Percentiles rank a stretch among this genome's conserved stretches.
phyloP scores from a whole-genome alignment of 2,329 filamentous ascomycete genomes.

The Cercospora sesami region DNA sequence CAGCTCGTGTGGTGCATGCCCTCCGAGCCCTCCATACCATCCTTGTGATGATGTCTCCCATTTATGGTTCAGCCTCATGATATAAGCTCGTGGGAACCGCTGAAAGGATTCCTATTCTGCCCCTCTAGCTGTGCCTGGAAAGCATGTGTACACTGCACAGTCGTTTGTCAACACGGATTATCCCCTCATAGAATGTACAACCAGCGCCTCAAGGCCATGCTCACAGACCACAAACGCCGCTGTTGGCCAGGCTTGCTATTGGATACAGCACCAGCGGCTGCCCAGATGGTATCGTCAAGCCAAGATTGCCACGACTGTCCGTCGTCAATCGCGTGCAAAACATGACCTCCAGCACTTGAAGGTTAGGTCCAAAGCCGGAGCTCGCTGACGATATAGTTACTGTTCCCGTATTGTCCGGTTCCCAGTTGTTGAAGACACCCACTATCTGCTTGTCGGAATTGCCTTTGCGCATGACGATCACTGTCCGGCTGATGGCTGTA shows the following conservation, averaged over 20 bases:
- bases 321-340: slow-evolving; percentile 48
- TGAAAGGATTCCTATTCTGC: not conserved
- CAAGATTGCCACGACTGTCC: slow-evolving; percentile 47
- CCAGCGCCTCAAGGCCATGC: not conserved
- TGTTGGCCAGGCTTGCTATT: slow-evolving; percentile 16
- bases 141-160: not conserved
- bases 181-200: not conserved
- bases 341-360: slow-evolving; percentile 43
- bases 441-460: slow-evolving; percentile 40
- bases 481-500: slow-evolving; percentile 42
- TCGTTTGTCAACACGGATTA: not conserved
- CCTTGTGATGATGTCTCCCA: not conserved
- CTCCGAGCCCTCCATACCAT: not conserved
- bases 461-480: slow-evolving; percentile 50
- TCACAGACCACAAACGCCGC: slow-evolving; percentile 28
- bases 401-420: slow-evolving; percentile 21
- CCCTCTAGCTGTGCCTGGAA: not conserved
- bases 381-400: slow-evolving; percentile 34
- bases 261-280: slow-evolving; percentile 25
- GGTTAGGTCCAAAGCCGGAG: slow-evolving; percentile 30
- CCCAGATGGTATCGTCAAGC: slow-evolving; percentile 18
- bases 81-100: not conserved
- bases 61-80: not conserved
- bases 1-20: not conserved
- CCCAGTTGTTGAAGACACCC: slow-evolving; percentile 35